Percentiles rank a stretch among this genome's conserved stretches.
These are phyloP conservation scores for Allium cepa DNA, from an alignment of 106 monocot species.

Conservation along the genomic window DNA sequence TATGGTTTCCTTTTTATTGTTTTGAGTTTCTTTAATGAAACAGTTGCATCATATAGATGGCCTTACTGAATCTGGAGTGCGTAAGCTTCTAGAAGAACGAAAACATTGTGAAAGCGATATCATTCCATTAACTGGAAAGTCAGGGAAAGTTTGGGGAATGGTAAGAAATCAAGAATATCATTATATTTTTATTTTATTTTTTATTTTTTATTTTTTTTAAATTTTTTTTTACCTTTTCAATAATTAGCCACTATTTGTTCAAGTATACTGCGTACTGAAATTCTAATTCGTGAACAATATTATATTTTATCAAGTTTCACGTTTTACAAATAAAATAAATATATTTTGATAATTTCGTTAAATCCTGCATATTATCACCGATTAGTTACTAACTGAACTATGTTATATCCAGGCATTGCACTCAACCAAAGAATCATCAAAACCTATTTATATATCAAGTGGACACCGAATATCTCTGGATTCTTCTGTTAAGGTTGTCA, in stretches of 20 bases:
- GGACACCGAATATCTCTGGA: constrained; percentile 87
- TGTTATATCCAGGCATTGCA: constrained; percentile 52
- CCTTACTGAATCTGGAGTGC: constrained; percentile 44
- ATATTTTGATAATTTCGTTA: no score
- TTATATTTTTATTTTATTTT: not conserved
- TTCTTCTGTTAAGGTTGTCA: constrained; percentile 56
- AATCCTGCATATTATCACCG: no score
- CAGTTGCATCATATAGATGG: constrained; percentile 96
- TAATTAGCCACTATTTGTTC: no score
- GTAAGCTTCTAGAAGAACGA: constrained; percentile 35
- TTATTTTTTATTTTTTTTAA: not conserved
- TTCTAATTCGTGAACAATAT: no score
- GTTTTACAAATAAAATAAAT: no score
- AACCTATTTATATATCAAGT: constrained; percentile 77
- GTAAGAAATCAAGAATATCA: constrained; percentile 21
- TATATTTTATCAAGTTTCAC: no score
- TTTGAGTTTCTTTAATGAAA: not conserved
- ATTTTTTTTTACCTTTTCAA: not conserved
- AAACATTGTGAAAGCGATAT: constrained; percentile 38
- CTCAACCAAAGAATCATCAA: constrained; percentile 53
- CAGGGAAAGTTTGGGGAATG: constrained; percentile 66
- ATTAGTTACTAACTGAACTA: no score
- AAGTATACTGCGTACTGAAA: no score
- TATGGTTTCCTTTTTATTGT: not conserved
- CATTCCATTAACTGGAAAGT: constrained; percentile 52